Base-by-base conservation (phyloP, 2,329 filamentous ascomycete species). In the Hymenoscyphus linearis region DNA sequence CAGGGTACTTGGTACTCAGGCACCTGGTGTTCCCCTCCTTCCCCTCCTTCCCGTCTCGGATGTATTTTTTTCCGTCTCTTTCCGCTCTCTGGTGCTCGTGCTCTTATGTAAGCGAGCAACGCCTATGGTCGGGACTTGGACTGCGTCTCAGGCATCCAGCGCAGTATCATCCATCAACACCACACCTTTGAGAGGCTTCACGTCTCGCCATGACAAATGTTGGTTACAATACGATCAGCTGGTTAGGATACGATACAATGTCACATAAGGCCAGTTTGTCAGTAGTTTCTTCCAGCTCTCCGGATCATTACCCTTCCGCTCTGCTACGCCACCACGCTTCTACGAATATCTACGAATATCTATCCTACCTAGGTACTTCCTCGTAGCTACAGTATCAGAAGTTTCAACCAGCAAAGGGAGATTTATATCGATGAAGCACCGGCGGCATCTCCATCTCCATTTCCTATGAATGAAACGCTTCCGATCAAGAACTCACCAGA, bases 1-100 rank as follows among this genome's bases (percentile, higher is more conserved):
- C n/a, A n/a, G n/a, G n/a, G n/a, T n/a, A n/a, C n/a, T n/a, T n/a
- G n/a, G n/a, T n/a, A n/a, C n/a, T n/a, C n/a, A n/a, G n/a, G n/a
- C n/a, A n/a, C n/a, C n/a, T n/a, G n/a, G n/a, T n/a, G n/a, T n/a
- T n/a, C n/a, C n/a, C n/a, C n/a, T n/a, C n/a, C n/a, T 47, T 18
- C n/a, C 26, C 52, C 52, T 54, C 52, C 52, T 54, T 54, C 27
- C n/a, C 26, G 27, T 31, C 31, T 54, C n/a, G 26, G 52, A 35
- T 34, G n/a, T 26, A 54, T 22, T n/a, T 12, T 22, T 3, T n/a
- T 22, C 40, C 40, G 18, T 18, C 31, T 31, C 31, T 31, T 31
- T 5, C 31, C 31, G 31, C 31, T 9, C 6, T 9, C 31, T 7
- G 31, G 6, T 9, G 31, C 31, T 31, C 27, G 9, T 4, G 27